Evolutionary conservation across 73 alveolate genomes (phyloP), one percentile per base, ranked within the genome.

Genomic region (Paramecium caudatum): DNA sequence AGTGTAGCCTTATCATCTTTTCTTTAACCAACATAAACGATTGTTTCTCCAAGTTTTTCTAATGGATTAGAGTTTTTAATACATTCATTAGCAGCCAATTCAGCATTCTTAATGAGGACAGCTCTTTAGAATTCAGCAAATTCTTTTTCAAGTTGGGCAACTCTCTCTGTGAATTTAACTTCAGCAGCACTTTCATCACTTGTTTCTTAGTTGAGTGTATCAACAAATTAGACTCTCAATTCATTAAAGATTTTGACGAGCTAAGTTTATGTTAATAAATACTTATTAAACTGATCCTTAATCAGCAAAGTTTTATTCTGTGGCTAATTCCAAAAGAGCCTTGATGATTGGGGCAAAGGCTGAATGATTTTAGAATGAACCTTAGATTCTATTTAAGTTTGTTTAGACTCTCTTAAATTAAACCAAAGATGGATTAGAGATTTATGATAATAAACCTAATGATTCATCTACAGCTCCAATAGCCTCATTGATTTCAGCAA

Each of bases 401-500:
- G 69, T 74, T 74, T 74, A 12, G 23, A 74, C 88, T 74, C 88
- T 74, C 69, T 74, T 74, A 46, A 74, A 41, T 74, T 74, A 10
- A 45, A 74, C 88, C 17, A 74, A 37, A 0, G 88, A 36, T 74
- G 88, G 88, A 43, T 74, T 74, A 17, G 88, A 8, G 55, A 74
- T 74, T 10, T 36, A 37, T 19, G 55, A 19, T 27, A 74, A 41
- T 45, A 74, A 74, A 16, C 65, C 62, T 7, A 74, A 47, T 5
- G 88, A 74, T 74, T 74, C 88, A 21, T 74, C 88, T 12, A 74
- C 88, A 41, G 88, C 88, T 19, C 69, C 88, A 74, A 74, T 74
- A 41, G 88, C 88, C 19, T 74, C 88, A 74, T 74, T 74, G 88
- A 41, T 37, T 45, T 74, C 88, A 74, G 62, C 68, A 4, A 74